These are phyloP conservation scores for Eucalyptus tenuipes DNA, from an alignment of 345 rosid genomes.

Conservation along the genomic window DNA sequence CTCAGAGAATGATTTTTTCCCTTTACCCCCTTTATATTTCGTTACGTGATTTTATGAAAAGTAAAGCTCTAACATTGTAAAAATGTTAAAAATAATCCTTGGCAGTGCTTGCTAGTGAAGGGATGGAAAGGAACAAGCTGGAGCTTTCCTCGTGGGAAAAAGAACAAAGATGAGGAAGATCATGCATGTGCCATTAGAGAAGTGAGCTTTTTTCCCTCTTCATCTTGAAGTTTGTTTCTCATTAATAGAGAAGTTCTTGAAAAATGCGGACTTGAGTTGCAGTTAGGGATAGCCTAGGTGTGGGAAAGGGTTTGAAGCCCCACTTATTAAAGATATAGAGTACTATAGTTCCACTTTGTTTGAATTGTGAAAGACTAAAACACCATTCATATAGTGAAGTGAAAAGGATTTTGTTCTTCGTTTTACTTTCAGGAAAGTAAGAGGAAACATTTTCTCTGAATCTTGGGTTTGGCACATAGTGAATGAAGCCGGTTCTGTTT, in stretches of 20 bases:
- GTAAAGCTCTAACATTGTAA: not conserved
- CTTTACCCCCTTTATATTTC: not conserved
- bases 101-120: constrained; percentile 77
- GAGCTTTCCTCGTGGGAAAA: constrained; percentile 99
- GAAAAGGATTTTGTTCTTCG: not conserved
- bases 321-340: not conserved
- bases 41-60: not conserved
- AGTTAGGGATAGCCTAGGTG: not conserved
- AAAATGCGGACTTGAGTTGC: not conserved
- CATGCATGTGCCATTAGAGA: constrained; percentile 94
- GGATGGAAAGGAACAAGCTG: constrained; percentile 99
- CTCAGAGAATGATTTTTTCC: not conserved
- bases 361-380: not conserved
- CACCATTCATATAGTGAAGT: not conserved
- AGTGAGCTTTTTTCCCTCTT: constrained; percentile 21
- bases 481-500: not conserved
- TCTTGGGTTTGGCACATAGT: not conserved
- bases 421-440: not conserved
- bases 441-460: not conserved
- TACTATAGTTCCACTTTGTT: not conserved
- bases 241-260: not conserved
- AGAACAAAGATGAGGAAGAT: constrained; percentile 98
- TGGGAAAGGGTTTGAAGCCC: not conserved
- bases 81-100: not conserved
- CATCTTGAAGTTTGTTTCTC: not conserved